Conservation (phyloP, 2,329 filamentous ascomycete genomes). For the Chaetomiaceae sp. region DNA sequence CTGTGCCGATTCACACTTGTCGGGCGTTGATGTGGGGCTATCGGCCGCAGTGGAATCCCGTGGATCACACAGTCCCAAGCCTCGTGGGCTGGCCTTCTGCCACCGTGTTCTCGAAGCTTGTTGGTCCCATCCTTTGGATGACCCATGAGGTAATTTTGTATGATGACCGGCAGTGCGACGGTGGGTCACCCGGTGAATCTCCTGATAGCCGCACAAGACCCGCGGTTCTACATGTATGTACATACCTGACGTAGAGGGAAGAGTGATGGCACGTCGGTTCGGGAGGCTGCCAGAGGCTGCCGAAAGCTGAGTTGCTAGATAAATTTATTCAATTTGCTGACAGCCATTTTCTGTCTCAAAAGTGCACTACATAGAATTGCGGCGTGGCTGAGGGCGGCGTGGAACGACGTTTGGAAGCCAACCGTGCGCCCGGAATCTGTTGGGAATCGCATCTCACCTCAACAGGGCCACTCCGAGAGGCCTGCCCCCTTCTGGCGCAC, state of each 20-base stretch:
- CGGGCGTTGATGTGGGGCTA: conserved; percentile 12
- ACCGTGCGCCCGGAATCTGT: not conserved
- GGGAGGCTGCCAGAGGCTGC: not conserved
- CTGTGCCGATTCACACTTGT: not conserved
- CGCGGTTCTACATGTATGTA: not conserved
- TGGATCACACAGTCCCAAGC: conserved; percentile 6
- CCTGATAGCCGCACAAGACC: conserved; percentile 16
- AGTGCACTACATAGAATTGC: not conserved
- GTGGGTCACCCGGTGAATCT: conserved; percentile 12
- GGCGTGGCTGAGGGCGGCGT: conserved; percentile 18
- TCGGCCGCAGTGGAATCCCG: conserved; percentile 11
- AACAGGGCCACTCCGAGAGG: conserved; percentile 14
- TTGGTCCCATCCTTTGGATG: not conserved
- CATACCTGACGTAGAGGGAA: no score
- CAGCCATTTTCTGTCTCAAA: not conserved
- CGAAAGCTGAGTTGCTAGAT: no score
- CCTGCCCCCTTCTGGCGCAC: not conserved
- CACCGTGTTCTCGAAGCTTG: conserved; percentile 8
- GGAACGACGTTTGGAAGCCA: not conserved
- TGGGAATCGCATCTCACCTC: conserved; percentile 12
- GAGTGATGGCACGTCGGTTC: conserved; percentile 9
- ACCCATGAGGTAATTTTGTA: conserved; percentile 12
- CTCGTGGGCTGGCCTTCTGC: conserved; percentile 10
- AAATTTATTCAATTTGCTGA: no score
- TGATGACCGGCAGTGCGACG: conserved; percentile 4